These are phyloP conservation scores for Alternaria sp. DNA, from an alignment of 2,329 filamentous ascomycete genomes.

Conservation along the genomic window DNA sequence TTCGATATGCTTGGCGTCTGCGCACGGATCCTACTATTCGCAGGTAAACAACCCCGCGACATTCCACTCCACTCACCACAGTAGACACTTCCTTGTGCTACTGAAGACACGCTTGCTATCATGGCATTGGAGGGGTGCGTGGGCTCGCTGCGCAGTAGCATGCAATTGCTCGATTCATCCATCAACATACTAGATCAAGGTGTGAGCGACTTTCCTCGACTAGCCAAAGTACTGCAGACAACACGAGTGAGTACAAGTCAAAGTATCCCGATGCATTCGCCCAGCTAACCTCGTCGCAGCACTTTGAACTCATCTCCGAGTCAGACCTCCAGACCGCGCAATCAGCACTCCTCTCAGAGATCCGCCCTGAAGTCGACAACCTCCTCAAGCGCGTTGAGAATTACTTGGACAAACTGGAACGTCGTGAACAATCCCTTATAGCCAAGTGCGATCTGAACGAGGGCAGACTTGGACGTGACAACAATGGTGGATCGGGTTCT, in stretches of 20 bases:
- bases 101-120: neutral
- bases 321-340: constrained; percentile 83
- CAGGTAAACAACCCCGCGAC: constrained; percentile 27
- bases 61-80: constrained; percentile 3
- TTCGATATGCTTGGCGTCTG: constrained; percentile 42
- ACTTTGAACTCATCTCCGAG: constrained; percentile 92
- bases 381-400: constrained; percentile 83
- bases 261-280: neutral
- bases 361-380: constrained; percentile 82
- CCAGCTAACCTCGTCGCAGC: constrained; percentile 58
- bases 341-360: constrained; percentile 83
- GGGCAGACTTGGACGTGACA: constrained; percentile 65
- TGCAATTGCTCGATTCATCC: constrained; percentile 68
- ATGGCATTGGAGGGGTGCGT: constrained; percentile 66
- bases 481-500: constrained; percentile 31
- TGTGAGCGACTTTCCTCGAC: constrained; percentile 69
- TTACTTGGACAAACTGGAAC: constrained; percentile 81
- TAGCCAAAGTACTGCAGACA: constrained; percentile 69
- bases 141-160: constrained; percentile 66
- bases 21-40: constrained; percentile 19
- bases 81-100: neutral
- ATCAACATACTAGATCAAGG: constrained; percentile 69
- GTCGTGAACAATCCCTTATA: constrained; percentile 83
- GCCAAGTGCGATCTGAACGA: constrained; percentile 85
- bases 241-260: constrained; percentile 59